Conservation (phyloP, 139 green algal genomes). For the Raphidocelis subcapitata region DNA sequence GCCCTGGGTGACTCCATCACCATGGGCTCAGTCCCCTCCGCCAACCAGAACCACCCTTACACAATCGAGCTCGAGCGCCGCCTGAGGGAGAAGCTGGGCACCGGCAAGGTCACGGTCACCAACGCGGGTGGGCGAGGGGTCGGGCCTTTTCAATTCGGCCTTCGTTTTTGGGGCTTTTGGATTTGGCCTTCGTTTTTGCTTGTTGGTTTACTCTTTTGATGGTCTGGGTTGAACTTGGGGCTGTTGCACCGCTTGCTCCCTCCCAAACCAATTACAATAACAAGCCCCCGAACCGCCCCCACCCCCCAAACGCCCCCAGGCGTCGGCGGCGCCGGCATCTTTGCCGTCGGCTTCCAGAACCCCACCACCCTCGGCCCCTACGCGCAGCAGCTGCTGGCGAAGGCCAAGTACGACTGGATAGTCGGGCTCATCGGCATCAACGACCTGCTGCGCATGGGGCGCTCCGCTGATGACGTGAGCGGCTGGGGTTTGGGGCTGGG, state of each 20-base stretch:
- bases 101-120: no score
- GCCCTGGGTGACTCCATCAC: slow-evolving; percentile 7
- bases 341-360: slow-evolving; percentile 17
- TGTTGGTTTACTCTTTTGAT: no score
- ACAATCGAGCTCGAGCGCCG: background rate
- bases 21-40: background rate
- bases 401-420: slow-evolving; percentile 14
- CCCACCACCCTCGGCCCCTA: slow-evolving; percentile 6
- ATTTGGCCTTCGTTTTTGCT: no score
- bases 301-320: background rate
- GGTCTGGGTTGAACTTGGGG: no score
- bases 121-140: no score
- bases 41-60: background rate
- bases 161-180: no score
- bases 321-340: slow-evolving; percentile 25
- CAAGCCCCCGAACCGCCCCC: no score
- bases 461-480: slow-evolving; percentile 20
- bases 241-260: no score
- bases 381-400: background rate
- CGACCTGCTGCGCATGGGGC: slow-evolving; percentile 25
- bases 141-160: no score
- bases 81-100: background rate
- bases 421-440: slow-evolving; percentile 27
- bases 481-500: no score
- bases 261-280: no score